These are phyloP conservation scores for Acarospora socialis DNA, from an alignment of 2,329 filamentous ascomycete genomes.

Conservation along the genomic window DNA sequence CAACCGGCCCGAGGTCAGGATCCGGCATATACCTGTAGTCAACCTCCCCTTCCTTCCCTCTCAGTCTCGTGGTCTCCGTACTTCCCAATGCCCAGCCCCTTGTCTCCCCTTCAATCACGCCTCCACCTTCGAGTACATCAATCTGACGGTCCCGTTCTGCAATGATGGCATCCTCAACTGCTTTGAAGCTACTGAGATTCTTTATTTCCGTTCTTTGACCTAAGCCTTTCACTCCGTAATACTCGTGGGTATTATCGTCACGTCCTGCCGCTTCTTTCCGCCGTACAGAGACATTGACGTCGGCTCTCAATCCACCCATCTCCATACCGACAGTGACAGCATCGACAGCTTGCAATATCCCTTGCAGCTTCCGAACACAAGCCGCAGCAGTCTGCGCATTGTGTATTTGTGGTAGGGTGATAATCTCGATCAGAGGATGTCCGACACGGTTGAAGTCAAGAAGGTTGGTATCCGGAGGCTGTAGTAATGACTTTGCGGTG, in stretches of 20 bases:
- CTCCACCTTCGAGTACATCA: constrained; percentile 58
- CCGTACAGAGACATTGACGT: constrained; percentile 86
- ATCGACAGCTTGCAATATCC: constrained; percentile 62
- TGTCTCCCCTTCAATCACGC: constrained; percentile 68
- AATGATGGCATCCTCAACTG: constrained; percentile 85
- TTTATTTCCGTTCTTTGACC: constrained; percentile 95
- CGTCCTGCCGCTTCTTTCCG: constrained; percentile 27
- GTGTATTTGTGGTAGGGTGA: constrained; percentile 79
- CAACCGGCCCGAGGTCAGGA: constrained; percentile 68
- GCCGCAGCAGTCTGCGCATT: constrained; percentile 76
- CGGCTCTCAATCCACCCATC: constrained; percentile 72
- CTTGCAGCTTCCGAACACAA: constrained; percentile 77
- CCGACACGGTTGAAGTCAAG: constrained; percentile 92
- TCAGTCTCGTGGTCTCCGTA: constrained; percentile 63
- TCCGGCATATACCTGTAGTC: constrained; percentile 99
- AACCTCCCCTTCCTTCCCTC: constrained; percentile 91
- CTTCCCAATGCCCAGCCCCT: constrained; percentile 81
- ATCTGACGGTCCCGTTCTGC: constrained; percentile 88
- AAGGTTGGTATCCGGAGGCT: constrained; percentile 58
- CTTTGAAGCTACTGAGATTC: constrained; percentile 87
- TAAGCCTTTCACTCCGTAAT: constrained; percentile 46
- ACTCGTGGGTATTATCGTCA: constrained; percentile 35
- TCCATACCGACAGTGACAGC: constrained; percentile 90
- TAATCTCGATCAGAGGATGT: constrained; percentile 84
- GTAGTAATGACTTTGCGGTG: constrained; percentile 81